phyloP scores from a whole-genome alignment of 108 stramenopile species.

The Cylindrotheca closterium region DNA sequence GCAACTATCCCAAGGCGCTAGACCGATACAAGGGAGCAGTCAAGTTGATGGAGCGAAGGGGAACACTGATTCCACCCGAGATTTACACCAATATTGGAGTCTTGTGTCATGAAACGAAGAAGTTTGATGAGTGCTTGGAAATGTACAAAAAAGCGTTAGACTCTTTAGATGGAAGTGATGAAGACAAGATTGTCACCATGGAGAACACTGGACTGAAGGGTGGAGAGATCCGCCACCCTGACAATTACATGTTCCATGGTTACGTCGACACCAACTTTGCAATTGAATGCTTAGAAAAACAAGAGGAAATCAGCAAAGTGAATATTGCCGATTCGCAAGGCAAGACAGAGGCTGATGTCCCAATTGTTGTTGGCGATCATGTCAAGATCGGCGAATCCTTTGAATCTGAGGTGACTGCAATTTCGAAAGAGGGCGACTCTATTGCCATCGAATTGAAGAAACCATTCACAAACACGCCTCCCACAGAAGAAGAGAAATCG shows the following conservation, averaged over 20 bases:
- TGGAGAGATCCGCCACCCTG: slow-evolving; percentile 51
- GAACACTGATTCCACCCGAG: slow-evolving; percentile 46
- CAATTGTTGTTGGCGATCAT: slow-evolving; percentile 35
- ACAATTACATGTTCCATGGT: slow-evolving; percentile 68
- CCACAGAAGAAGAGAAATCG: slow-evolving; percentile 43
- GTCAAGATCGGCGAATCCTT: slow-evolving; percentile 40
- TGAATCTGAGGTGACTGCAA: slow-evolving; percentile 18
- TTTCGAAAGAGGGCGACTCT: slow-evolving; percentile 26
- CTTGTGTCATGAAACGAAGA: slow-evolving; percentile 76
- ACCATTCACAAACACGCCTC: slow-evolving; percentile 30
- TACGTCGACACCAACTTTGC: slow-evolving; percentile 33
- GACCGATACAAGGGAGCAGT: slow-evolving; percentile 81
- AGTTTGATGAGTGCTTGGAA: slow-evolving; percentile 65
- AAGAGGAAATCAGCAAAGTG: slow-evolving; percentile 8
- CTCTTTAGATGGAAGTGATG: slow-evolving; percentile 42
- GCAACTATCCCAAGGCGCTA: slow-evolving; percentile 57
- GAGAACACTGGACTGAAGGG: slow-evolving; percentile 42
- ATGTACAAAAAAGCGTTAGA: slow-evolving; percentile 64
- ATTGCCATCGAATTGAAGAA: slow-evolving; percentile 40
- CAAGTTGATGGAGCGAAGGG: slow-evolving; percentile 60
- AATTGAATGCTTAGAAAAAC: slow-evolving; percentile 8
- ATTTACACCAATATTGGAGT: slow-evolving; percentile 83
- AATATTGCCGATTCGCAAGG: slow-evolving; percentile 4
- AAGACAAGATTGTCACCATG: slow-evolving; percentile 16
- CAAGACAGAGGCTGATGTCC: slow-evolving; percentile 7